Evolutionary conservation across 2,329 filamentous ascomycete species (phyloP), one percentile per base, ranked within the genome.

Genomic region (Penicillium sp.): DNA sequence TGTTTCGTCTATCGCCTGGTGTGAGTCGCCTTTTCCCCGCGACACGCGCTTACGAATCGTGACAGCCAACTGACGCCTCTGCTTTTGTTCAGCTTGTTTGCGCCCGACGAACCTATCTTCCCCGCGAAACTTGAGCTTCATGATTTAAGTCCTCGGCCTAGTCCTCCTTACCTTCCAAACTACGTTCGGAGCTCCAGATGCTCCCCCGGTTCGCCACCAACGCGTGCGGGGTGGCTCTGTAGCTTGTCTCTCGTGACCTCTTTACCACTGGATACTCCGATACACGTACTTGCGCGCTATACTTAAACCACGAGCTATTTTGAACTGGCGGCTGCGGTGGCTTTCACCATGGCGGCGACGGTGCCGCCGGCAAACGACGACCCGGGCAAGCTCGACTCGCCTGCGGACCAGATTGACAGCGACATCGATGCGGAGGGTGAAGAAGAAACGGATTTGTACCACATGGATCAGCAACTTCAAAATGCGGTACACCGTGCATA

Each of bases 351-450:
- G 71, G 69, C 69, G 68, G 72, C 72, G 61, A 71, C 65, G 47
- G 64, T 70, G 71, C 69, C 69, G 66, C 67, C 70, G 64, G 65
- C 66, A 53, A 65, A 69, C 58, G 65, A 72, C 54, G 67, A 72
- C 57, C 62, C 65, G 43, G 63, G 57, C 43, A 61, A 65, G 51
- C 59, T 66, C 53, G 66, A 68, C 57, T 61, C 65, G 38, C 64
- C 64, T 31, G 53, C 63, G 29, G 70, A 73, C 49, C 53, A 67
- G 53, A 61, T 68, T 41, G 72, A 74, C 52, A 75, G 73, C 57
- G 74, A 76, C 48, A 68, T 71, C 59, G 74, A 76, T 53, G 74
- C 74, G 18, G 73, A 75, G 52, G 74, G 74, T n/a, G 72, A 75
- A 53, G 73, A 75, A 44, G 72, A 74, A 49, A 71, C 72, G 15